These are phyloP conservation scores for Geoglossum cookeanum DNA, from an alignment of 2,329 filamentous ascomycete genomes.

Conservation along the genomic window DNA sequence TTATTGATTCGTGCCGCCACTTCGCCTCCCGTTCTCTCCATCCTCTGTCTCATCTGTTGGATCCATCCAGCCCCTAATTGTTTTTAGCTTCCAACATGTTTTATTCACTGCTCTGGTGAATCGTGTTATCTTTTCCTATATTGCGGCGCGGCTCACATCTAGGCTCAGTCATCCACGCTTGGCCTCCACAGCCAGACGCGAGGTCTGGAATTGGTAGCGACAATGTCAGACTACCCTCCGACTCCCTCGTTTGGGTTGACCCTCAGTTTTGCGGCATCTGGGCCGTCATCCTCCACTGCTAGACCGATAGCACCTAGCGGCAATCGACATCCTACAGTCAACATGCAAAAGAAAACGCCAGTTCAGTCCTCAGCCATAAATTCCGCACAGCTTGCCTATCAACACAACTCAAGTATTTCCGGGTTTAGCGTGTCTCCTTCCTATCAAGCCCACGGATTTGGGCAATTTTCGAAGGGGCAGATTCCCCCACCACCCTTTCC, in stretches of 20 bases:
- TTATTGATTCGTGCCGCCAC: background rate
- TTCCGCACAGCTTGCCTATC: background rate
- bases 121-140: background rate
- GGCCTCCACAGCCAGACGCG: background rate
- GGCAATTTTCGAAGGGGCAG: background rate
- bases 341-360: background rate
- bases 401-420: background rate
- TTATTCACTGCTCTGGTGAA: background rate
- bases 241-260: slow-evolving; percentile 23
- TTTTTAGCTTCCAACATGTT: background rate
- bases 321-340: background rate
- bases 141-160: background rate
- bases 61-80: background rate
- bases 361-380: background rate
- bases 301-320: background rate
- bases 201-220: slow-evolving; percentile 1
- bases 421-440: background rate
- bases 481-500: slow-evolving; percentile 16
- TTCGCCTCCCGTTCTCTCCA: background rate
- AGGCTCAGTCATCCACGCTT: background rate
- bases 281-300: background rate
- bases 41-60: background rate
- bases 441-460: slow-evolving; percentile 6
- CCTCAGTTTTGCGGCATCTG: background rate
- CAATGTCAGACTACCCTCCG: slow-evolving; percentile 29